Evolutionary conservation across 2,329 filamentous ascomycete species (phyloP).

Genomic region (Aspergillus phoenicis): DNA sequence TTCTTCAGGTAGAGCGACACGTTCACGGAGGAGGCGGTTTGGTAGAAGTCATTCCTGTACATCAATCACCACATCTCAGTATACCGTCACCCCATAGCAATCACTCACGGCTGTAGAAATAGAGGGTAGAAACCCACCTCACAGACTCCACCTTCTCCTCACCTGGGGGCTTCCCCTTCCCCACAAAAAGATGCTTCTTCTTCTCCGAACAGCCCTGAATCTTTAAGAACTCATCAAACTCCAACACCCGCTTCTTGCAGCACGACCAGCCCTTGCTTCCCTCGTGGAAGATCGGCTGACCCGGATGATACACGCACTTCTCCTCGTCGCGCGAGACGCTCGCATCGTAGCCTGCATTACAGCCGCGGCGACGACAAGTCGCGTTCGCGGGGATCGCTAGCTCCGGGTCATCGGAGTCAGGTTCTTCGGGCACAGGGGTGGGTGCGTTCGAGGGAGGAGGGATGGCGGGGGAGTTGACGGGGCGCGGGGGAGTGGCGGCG

Average conservation of each 20-base stretch:
- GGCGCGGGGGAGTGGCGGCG: slow-evolving; percentile 16
- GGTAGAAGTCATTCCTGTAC: slow-evolving; percentile 84
- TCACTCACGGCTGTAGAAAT: neutral
- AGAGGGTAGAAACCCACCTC: slow-evolving; percentile 55
- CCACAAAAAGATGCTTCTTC: slow-evolving; percentile 79
- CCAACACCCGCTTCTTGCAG: slow-evolving; percentile 91
- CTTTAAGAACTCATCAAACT: slow-evolving; percentile 98
- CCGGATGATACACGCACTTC: slow-evolving; percentile 85
- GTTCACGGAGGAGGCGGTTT: slow-evolving; percentile 81
- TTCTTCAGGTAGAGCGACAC: slow-evolving; percentile 96
- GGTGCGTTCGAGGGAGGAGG: slow-evolving; percentile 34
- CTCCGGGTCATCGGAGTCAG: slow-evolving; percentile 82
- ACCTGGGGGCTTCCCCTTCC: slow-evolving; percentile 64
- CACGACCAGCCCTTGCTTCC: slow-evolving; percentile 97
- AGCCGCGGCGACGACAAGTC: slow-evolving; percentile 76
- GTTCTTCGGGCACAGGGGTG: slow-evolving; percentile 59
- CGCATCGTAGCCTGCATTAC: slow-evolving; percentile 65
- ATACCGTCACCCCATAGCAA: neutral
- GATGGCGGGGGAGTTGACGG: slow-evolving; percentile 33
- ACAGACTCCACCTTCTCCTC: slow-evolving; percentile 81
- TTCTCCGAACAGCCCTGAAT: slow-evolving; percentile 89
- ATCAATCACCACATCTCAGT: neutral
- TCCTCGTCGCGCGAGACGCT: slow-evolving; percentile 67
- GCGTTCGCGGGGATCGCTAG: slow-evolving; percentile 72
- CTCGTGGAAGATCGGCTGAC: slow-evolving; percentile 92